These are phyloP conservation scores for Cinnamomum chago DNA, from an alignment of 164 flowering plant species.

Conservation along the genomic window DNA sequence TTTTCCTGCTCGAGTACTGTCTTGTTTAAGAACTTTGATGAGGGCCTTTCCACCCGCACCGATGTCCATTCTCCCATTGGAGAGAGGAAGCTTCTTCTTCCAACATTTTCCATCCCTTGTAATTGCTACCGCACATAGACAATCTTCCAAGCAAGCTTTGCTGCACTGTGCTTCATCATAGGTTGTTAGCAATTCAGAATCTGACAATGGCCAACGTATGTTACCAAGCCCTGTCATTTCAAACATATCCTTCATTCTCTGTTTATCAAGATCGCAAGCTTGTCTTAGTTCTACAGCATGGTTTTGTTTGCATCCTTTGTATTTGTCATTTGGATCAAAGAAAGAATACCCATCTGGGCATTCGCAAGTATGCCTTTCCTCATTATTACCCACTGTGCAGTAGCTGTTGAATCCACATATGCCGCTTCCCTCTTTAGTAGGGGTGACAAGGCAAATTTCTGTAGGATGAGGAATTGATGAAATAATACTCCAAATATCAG, in stretches of 20 bases:
- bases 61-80: conserved; percentile 29
- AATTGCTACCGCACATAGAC: conserved; percentile 44
- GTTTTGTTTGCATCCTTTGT: conserved; percentile 35
- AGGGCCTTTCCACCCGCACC: conserved; percentile 21
- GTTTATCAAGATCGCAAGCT: conserved; percentile 17
- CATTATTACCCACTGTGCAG: conserved; percentile 24
- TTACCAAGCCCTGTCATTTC: conserved; percentile 13
- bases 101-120: conserved; percentile 29
- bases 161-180: conserved; percentile 30
- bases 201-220: conserved; percentile 36
- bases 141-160: conserved; percentile 39
- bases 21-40: conserved; percentile 25
- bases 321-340: conserved; percentile 33
- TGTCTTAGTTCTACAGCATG: conserved; percentile 17
- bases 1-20: not conserved
- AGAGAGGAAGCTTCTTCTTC: conserved; percentile 42
- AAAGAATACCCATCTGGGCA: conserved; percentile 36
- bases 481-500: not conserved
- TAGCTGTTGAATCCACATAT: conserved; percentile 48
- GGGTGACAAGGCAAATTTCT: conserved; percentile 23
- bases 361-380: conserved; percentile 23
- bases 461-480: not conserved
- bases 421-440: conserved; percentile 22
- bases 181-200: conserved; percentile 16
- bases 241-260: conserved; percentile 6